A percentile compares a stretch with the other conserved stretches of the same genome.
These are phyloP conservation scores for Phoma sp. DNA, from an alignment of 2,329 filamentous ascomycete species.

Conservation along the genomic window DNA sequence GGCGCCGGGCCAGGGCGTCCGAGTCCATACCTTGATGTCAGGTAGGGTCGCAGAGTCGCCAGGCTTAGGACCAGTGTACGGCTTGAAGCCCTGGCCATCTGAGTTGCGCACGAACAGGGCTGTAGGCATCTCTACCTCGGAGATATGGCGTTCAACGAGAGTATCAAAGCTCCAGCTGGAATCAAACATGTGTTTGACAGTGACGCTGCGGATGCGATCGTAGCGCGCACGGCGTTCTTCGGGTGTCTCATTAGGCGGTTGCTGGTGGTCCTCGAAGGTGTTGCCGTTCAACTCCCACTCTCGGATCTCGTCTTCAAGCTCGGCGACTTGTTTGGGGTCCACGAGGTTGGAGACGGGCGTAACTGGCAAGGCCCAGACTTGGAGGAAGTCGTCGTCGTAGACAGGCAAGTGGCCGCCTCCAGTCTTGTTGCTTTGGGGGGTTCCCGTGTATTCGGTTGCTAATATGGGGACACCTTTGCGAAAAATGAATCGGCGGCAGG, in stretches of 20 bases:
- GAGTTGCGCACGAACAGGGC: slow-evolving; percentile 71
- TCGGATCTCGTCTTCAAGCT: slow-evolving; percentile 27
- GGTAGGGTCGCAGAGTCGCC: slow-evolving; percentile 58
- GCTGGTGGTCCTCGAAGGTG: slow-evolving; percentile 39
- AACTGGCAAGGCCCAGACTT: slow-evolving; percentile 82
- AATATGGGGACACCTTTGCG: slow-evolving; percentile 79
- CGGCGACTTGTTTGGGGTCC: slow-evolving; percentile 22
- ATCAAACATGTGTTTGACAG: slow-evolving; percentile 80
- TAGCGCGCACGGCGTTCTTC: slow-evolving; percentile 50
- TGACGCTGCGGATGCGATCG: slow-evolving; percentile 61
- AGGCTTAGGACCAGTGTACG: slow-evolving; percentile 72
- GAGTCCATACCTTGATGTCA: slow-evolving; percentile 73
- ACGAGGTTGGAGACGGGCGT: slow-evolving; percentile 31
- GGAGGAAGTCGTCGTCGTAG: slow-evolving; percentile 76
- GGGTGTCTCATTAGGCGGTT: slow-evolving; percentile 33
- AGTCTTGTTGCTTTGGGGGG: slow-evolving; percentile 31
- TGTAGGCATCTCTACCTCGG: slow-evolving; percentile 70
- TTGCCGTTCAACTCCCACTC: slow-evolving; percentile 36
- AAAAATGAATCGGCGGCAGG: slow-evolving; percentile 83
- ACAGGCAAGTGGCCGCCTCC: slow-evolving; percentile 60
- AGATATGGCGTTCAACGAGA: slow-evolving; percentile 69
- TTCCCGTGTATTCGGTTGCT: slow-evolving; percentile 67
- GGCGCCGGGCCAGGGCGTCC: slow-evolving; percentile 80
- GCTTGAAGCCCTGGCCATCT: slow-evolving; percentile 67
- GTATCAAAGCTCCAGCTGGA: slow-evolving; percentile 76